Conservation (phyloP, 352 stramenopile species). For the Globisporangium alternatum region DNA sequence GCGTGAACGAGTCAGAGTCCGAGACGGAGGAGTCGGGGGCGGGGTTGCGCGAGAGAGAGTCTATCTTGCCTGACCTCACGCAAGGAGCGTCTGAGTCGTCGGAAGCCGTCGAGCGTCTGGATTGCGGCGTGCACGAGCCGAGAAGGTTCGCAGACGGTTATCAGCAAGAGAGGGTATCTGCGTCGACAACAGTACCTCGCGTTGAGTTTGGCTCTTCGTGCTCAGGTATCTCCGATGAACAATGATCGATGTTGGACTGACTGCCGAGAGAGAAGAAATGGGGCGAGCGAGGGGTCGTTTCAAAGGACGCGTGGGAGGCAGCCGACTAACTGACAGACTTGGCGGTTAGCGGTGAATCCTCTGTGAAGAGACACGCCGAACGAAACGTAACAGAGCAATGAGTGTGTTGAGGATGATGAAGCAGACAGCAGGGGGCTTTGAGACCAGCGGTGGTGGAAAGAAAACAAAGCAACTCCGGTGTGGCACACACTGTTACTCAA, state of each 20-base stretch:
- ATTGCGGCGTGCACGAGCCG: not conserved
- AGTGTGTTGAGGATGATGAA: not conserved
- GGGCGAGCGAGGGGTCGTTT: not conserved
- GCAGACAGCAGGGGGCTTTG: not conserved
- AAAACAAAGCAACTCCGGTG: not conserved
- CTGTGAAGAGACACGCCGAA: not conserved
- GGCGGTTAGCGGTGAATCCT: not conserved
- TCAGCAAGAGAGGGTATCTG: not conserved
- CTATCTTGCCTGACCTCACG: constrained; percentile 9
- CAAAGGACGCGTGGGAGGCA: not conserved
- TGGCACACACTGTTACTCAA: too few species aligned
- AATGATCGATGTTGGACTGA: not conserved
- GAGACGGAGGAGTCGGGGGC: not conserved
- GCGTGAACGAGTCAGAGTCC: not conserved
- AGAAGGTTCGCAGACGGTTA: not conserved
- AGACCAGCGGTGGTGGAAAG: not conserved
- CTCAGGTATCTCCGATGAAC: not conserved
- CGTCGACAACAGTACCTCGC: not conserved
- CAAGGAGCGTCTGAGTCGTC: not conserved
- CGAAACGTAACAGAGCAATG: not conserved
- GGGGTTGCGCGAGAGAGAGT: not conserved
- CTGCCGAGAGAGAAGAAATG: not conserved
- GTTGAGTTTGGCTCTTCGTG: not conserved
- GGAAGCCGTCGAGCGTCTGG: not conserved
- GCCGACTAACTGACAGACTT: not conserved